Conservation (phyloP, 225 moss, liverwort and hornwort genomes). For the Neckera pumila region DNA sequence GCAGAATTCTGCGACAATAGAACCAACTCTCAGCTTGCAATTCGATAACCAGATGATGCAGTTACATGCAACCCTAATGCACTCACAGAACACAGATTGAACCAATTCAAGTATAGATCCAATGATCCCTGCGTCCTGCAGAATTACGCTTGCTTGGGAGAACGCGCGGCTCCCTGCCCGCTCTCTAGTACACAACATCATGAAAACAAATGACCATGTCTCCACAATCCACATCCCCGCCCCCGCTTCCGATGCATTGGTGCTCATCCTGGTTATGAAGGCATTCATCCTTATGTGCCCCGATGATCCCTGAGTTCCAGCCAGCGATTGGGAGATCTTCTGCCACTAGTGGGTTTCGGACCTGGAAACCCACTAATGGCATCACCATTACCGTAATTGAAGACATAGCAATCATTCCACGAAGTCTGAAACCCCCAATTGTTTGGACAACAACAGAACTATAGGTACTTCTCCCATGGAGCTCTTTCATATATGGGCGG, state of each 20-base stretch:
- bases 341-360: not conserved
- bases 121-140: not conserved
- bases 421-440: not conserved
- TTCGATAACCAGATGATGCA: not conserved
- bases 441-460: not conserved
- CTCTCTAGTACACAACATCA: not conserved
- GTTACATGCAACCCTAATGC: not conserved
- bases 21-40: not conserved
- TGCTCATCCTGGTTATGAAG: not conserved
- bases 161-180: too few species aligned
- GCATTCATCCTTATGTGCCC: not conserved
- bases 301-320: not conserved
- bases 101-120: not conserved
- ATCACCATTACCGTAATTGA: not conserved
- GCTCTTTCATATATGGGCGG: not conserved
- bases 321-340: not conserved
- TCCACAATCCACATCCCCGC: not conserved
- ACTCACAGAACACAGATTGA: not conserved
- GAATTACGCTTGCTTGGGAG: not conserved
- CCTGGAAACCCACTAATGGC: not conserved
- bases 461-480: not conserved
- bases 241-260: not conserved
- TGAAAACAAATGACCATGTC: not conserved
- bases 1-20: constrained; percentile 28
- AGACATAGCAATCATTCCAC: not conserved